Evolutionary conservation across 176 grass and related monocot genomes (phyloP).

Genomic region (Canna indica): DNA sequence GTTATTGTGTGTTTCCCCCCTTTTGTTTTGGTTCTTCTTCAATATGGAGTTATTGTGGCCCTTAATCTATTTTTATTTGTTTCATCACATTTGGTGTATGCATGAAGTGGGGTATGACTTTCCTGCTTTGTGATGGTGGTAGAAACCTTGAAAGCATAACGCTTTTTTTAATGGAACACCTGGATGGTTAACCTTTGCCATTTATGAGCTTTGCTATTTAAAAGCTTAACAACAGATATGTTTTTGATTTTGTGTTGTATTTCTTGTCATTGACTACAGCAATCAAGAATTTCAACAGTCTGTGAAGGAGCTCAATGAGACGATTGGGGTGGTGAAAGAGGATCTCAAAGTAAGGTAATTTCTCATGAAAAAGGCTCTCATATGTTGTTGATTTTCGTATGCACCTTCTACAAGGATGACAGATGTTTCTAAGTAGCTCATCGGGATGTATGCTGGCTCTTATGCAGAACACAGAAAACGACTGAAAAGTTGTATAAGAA

Average conservation of each 20-base stretch:
- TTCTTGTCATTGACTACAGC: conserved; percentile 36
- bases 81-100: too few species aligned
- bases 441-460: conserved; percentile 16
- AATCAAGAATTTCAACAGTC: conserved; percentile 89
- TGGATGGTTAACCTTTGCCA: neutral
- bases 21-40: too few species aligned
- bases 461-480: conserved; percentile 38
- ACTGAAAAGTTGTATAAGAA: conserved; percentile 66
- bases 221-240: neutral
- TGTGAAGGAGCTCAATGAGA: conserved; percentile 74
- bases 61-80: too few species aligned
- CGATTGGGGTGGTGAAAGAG: conserved; percentile 81
- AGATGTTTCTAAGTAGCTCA: conserved; percentile 2
- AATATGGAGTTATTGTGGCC: too few species aligned
- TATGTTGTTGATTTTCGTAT: neutral
- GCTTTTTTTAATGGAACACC: neutral
- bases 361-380: neutral
- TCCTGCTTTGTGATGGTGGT: neutral
- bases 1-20: too few species aligned
- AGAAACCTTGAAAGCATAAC: neutral
- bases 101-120: neutral
- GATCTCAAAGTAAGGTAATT: conserved; percentile 86
- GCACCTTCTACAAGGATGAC: neutral
- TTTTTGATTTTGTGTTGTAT: conserved; percentile 12
- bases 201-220: neutral